These are phyloP conservation scores for Gracilaria domingensis DNA, from an alignment of 23 red algal genomes.

Conservation along the genomic window DNA sequence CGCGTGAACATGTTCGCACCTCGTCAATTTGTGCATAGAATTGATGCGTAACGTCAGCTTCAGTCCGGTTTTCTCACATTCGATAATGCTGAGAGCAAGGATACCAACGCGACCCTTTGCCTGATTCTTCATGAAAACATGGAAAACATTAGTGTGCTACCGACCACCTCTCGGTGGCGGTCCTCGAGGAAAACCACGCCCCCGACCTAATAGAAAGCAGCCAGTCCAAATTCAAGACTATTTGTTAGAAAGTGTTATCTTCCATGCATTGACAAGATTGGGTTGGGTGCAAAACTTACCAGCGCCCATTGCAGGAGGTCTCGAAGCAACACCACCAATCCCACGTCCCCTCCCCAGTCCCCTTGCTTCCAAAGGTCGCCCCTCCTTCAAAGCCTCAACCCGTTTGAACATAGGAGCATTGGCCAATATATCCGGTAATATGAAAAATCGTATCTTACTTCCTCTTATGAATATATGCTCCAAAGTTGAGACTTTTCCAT, in stretches of 20 bases:
- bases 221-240: neutral
- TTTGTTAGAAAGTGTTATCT: neutral
- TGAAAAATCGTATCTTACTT: slow-evolving; percentile 82
- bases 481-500: slow-evolving; percentile 77
- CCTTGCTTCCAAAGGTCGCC: slow-evolving; percentile 43
- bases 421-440: slow-evolving; percentile 91
- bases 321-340: slow-evolving; percentile 17
- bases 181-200: slow-evolving; percentile 21
- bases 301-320: slow-evolving; percentile 4
- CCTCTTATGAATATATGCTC: slow-evolving; percentile 92
- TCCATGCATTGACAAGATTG: neutral
- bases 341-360: slow-evolving; percentile 61
- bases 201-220: slow-evolving; percentile 12
- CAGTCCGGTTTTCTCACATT: neutral
- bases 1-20: too few relatives aligned
- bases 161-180: slow-evolving; percentile 26
- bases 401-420: slow-evolving; percentile 94
- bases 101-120: neutral
- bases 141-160: neutral
- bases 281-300: neutral
- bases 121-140: neutral
- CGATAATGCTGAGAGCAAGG: neutral
- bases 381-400: slow-evolving; percentile 82
- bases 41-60: neutral
- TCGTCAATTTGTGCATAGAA: too few relatives aligned